These are phyloP conservation scores for Oryza meridionalis DNA, from an alignment of 176 grass and related monocot genomes.

Conservation along the genomic window DNA sequence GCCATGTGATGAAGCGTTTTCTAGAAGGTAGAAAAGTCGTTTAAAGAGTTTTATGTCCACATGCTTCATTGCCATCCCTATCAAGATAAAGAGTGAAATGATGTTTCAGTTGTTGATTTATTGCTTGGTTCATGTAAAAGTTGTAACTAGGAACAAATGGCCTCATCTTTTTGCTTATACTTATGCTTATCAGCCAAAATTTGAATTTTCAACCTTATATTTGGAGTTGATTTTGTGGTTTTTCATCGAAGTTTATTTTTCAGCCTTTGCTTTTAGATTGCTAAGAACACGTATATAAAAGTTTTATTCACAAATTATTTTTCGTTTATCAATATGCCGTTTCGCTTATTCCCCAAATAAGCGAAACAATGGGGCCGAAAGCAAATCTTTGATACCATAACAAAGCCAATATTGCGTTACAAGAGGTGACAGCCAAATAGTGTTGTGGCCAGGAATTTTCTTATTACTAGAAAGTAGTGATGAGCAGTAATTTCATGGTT, in stretches of 20 bases:
- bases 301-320: too few relatives aligned
- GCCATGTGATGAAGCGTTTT: constrained; percentile 10
- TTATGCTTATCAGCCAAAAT: too few relatives aligned
- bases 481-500: constrained; percentile 12
- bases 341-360: too few relatives aligned
- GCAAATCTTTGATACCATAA: not conserved
- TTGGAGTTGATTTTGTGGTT: too few relatives aligned
- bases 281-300: too few relatives aligned
- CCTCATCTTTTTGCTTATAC: too few relatives aligned
- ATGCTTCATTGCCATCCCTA: not conserved
- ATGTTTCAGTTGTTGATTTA: constrained; percentile 8
- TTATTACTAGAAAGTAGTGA: constrained; percentile 6
- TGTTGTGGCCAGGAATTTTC: constrained; percentile 16
- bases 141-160: not conserved
- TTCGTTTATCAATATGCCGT: too few relatives aligned
- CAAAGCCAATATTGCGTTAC: not conserved
- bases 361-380: too few relatives aligned
- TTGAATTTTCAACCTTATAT: too few relatives aligned
- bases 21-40: constrained; percentile 1
- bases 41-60: not conserved
- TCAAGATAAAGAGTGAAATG: not conserved
- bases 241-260: too few relatives aligned
- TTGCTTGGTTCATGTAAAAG: constrained; percentile 19
- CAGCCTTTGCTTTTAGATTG: too few relatives aligned
- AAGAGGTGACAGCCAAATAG: constrained; percentile 23